Base-by-base conservation (phyloP, 306 rosid genomes). In the Argentina anserina region DNA sequence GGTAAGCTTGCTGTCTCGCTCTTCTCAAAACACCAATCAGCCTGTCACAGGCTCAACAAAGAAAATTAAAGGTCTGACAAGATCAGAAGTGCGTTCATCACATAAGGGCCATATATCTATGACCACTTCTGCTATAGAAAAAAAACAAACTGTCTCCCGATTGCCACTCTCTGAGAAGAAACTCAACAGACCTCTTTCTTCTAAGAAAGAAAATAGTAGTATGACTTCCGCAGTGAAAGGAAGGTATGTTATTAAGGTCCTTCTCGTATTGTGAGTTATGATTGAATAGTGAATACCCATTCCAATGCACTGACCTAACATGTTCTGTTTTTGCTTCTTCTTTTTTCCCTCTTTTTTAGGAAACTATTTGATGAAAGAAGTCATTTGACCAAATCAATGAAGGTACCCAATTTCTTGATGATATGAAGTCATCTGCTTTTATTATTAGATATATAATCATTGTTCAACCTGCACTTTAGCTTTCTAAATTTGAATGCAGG, bases 1-100 rank as follows among this genome's bases (percentile, higher is more conserved):
- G 91, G 58, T 85, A 50, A 90, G 82, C 62, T 85, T 93, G 83
- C 89, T 88, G 20, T 87, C 94, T 72, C 87, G 96, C 49, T 86
- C 86, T 65, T 87, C 86, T 82, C 92, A 79, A 83, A 69, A 62
- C 40, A 74, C 60, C 26, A 64, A 74, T 61, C 76, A 11, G 59
- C 59, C 61, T 49, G 61, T 69, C 70, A 60, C 73, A 5, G 81
- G 59, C 50, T 75, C 86, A 7, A 39, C 70, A 28, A 90, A 76
- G 85, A 88, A 85, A 77, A 41, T 15, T 71, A 83, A 65, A 59
- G 81, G 72, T 62, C 76, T 72, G 34, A 58, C 82, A 62, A 84
- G 78, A 67, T 67, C 72, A 14, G 45, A 61, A 39, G 33, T 50
- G 60, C 45, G 14, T 80, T 69, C 83, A 34, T 84, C 90, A 60